A percentile compares a stretch with the other conserved stretches of the same genome.
Conservation (phyloP, 129 eudicot genomes). For the Artemisia argyi region DNA sequence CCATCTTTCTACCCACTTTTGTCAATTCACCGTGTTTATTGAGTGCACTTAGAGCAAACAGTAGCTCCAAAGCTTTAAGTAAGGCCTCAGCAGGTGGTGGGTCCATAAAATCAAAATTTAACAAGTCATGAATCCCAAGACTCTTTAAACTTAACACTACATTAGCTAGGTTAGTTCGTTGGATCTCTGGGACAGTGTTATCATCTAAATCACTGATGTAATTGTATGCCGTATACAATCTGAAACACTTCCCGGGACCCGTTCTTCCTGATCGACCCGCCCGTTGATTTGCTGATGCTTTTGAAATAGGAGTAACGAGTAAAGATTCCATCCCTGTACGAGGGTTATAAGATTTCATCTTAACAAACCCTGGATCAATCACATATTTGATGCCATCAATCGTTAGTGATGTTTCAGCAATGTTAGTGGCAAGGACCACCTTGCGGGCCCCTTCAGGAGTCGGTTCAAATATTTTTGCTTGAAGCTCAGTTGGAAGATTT, state of each 20-base stretch:
- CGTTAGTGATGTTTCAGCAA: constrained; percentile 90
- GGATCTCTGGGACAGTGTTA: constrained; percentile 94
- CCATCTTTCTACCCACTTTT: constrained; percentile 93
- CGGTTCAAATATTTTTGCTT: constrained; percentile 90
- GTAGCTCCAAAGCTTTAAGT: constrained; percentile 79
- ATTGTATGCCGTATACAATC: constrained; percentile 83
- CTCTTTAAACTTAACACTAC: constrained; percentile 86
- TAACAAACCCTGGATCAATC: constrained; percentile 87
- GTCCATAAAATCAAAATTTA: constrained; percentile 95
- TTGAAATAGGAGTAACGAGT: constrained; percentile 79
- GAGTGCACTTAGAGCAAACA: constrained; percentile 89
- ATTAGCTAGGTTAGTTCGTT: constrained; percentile 90
- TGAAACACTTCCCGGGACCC: constrained; percentile 85
- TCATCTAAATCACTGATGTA: constrained; percentile 83
- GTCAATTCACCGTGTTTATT: constrained; percentile 93
- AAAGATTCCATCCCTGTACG: constrained; percentile 97
- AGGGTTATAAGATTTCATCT: constrained; percentile 96
- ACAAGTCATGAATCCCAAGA: constrained; percentile 85
- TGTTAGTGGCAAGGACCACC: constrained; percentile 93
- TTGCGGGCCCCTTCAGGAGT: constrained; percentile 97
- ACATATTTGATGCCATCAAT: constrained; percentile 95
- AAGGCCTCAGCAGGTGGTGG: constrained; percentile 96
- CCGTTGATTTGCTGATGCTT: constrained; percentile 95
- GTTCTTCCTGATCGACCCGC: constrained; percentile 99
- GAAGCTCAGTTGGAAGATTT: constrained; percentile 90